Conservation (phyloP, 2,329 filamentous ascomycete genomes). For the Aspergillus sp. region DNA sequence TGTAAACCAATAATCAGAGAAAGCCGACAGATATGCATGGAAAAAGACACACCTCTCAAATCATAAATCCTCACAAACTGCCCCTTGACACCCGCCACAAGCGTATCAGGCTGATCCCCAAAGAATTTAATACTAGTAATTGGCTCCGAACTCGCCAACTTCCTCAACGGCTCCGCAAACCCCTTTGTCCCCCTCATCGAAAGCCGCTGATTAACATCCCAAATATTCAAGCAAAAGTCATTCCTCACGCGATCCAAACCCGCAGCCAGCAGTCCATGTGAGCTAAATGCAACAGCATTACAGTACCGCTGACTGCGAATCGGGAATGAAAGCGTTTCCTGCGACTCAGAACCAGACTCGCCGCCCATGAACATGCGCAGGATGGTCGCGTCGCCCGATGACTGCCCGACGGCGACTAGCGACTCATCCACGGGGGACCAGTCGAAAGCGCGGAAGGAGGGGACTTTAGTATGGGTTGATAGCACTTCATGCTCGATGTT, state of each 20-base stretch:
- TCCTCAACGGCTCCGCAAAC: slow-evolving; percentile 47
- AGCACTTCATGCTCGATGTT: slow-evolving; percentile 48
- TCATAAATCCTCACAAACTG: slow-evolving; percentile 58
- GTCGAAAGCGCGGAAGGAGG: slow-evolving; percentile 59
- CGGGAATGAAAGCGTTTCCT: slow-evolving; percentile 46
- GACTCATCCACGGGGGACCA: slow-evolving; percentile 55
- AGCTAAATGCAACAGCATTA: slow-evolving; percentile 57
- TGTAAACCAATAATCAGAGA: slow-evolving; percentile 8
- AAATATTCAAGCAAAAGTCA: slow-evolving; percentile 59
- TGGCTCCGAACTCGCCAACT: slow-evolving; percentile 55
- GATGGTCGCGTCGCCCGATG: slow-evolving; percentile 55
- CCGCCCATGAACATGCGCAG: slow-evolving; percentile 45
- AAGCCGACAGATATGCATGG: slow-evolving; percentile 1
- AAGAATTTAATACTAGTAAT: slow-evolving; percentile 62
- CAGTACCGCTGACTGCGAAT: slow-evolving; percentile 58
- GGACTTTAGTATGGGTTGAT: slow-evolving; percentile 49
- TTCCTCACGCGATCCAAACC: slow-evolving; percentile 58
- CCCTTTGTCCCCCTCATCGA: slow-evolving; percentile 28
- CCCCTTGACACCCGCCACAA: slow-evolving; percentile 55
- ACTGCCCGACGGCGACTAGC: slow-evolving; percentile 54
- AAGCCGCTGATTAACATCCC: slow-evolving; percentile 50
- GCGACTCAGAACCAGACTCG: slow-evolving; percentile 26
- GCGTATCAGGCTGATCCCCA: slow-evolving; percentile 51
- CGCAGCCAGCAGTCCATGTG: slow-evolving; percentile 51
- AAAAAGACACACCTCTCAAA: slow-evolving; percentile 45